Evolutionary conservation across 352 stramenopile species (phyloP), one percentile per base, ranked within the genome.

Genomic region (Globisporangium cylindrosporum): DNA sequence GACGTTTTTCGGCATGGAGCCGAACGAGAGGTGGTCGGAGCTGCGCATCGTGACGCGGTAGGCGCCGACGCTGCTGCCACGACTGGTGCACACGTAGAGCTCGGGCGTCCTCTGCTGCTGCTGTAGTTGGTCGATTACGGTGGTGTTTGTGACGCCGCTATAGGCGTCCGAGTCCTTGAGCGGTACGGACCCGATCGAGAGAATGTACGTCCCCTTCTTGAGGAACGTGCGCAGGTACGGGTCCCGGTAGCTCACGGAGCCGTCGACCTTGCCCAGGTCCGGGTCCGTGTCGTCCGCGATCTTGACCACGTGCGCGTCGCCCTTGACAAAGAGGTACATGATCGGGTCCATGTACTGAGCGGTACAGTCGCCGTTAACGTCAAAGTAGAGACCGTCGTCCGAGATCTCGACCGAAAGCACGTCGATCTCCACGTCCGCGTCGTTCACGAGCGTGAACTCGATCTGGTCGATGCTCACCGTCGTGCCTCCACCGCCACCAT

Each of bases 341-440:
- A 87, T 75, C 0, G 82, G 64, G 66, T 93, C 82, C 18, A 90
- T 59, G 69, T 91, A 93, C 7, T 68, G 72, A 22, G 77, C 76
- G 15, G 67, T 68, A 64, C 84, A 93, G 68, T 91, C 84, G n/a
- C 67, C 54, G 66, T 93, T 93, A 20, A 93, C 53, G 59, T 93
- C 84, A 4, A 69, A 62, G 61, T 75, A 93, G 20, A 70, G 75
- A 29, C 64, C 64, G 62, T 84, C 74, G 60, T 91, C 80, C 20
- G 79, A 80, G 27, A 90, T 73, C 63, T 93, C 84, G 38, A 78
- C 75, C 6, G 82, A 89, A 12, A 89, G 60, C 29, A 93, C 74
- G 59, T 91, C 84, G 34, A 89, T 74, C 8, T 73, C 69, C 25
- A 91, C 66, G n/a, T 86, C 70, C 4, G 72, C 73, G 53, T 89